A percentile compares a stretch with the other conserved stretches of the same genome.
Evolutionary conservation across 2,329 filamentous ascomycete species (phyloP).

Genomic region (Aspergillus udagawae): DNA sequence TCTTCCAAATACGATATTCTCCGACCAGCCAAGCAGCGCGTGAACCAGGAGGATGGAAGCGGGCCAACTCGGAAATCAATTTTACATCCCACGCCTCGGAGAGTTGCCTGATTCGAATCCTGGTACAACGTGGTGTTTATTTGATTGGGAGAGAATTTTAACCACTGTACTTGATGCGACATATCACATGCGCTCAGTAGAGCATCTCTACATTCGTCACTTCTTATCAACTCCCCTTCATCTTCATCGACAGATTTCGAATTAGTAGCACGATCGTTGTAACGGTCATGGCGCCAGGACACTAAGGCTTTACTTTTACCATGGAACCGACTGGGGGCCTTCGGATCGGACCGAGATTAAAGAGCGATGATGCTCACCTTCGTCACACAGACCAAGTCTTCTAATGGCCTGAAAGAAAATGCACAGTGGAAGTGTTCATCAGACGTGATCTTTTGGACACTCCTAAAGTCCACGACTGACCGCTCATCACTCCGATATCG

Average conservation of each 20-base stretch:
- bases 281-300: background rate
- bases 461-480: background rate
- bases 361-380: background rate
- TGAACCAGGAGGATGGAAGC: background rate
- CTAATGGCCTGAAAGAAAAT: background rate
- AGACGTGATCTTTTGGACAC: background rate
- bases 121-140: background rate
- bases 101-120: background rate
- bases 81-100: background rate
- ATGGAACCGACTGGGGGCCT: conserved; percentile 11
- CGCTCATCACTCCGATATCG: background rate
- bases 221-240: background rate
- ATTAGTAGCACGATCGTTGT: conserved; percentile 3
- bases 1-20: background rate
- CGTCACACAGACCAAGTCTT: background rate
- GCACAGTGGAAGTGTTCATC: background rate
- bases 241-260: conserved; percentile 8
- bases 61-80: background rate
- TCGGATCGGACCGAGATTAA: conserved; percentile 17
- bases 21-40: background rate
- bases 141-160: background rate
- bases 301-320: conserved; percentile 1
- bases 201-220: background rate
- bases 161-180: background rate
- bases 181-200: conserved; percentile 3